Base-by-base conservation (phyloP, 768 basidiomycete species). In the Naganishia randhawae region DNA sequence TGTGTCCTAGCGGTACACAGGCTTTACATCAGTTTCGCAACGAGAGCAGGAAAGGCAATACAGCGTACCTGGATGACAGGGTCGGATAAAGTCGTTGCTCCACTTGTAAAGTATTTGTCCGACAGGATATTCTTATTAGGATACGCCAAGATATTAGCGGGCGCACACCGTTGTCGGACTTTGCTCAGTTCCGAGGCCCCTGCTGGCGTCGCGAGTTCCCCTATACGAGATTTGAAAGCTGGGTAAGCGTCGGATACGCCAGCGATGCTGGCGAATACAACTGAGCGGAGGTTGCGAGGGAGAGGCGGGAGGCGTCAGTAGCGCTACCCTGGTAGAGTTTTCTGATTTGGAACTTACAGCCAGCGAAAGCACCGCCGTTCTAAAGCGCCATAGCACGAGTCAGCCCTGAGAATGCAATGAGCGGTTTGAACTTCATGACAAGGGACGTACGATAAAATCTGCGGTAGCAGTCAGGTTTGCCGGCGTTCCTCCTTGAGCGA, bases 181-280 rank as follows among this genome's bases (percentile, higher is more conserved):
- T 37, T 55, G 33, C 17, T 33, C 8, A 55, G 54, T 37, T 55
- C 54, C 1, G 35, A 8, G 5, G 37, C 32, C 1, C 54, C 54
- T 3, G 54, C 54, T 4, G 54, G 54, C 14, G 54, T 55, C 8
- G 54, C 54, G 54, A 55, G 54, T 32, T 32, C 10, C n/a, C 37
- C 25, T 2, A 55, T 22, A 22, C 54, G 54, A 7, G 54, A 11
- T 22, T 55, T 55, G 19, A 55, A 55, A 22, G 9, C 33, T 17
- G 54, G 54, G 33, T 55, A 55, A 16, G 54, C 54, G 35, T 55
- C 42, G 13, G 66, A 65, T 17, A 69, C 54, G 29, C 65, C 57
- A 8, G 54, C 54, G 54, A 55, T 55, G 37, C 54, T 55, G 33
- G 54, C 54, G 33, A 55, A 55, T 1, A 55, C 54, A 33, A 55